Evolutionary conservation across 805 yeast genomes (phyloP), one percentile per base, ranked within the genome.

Genomic region (Candida germanica): DNA sequence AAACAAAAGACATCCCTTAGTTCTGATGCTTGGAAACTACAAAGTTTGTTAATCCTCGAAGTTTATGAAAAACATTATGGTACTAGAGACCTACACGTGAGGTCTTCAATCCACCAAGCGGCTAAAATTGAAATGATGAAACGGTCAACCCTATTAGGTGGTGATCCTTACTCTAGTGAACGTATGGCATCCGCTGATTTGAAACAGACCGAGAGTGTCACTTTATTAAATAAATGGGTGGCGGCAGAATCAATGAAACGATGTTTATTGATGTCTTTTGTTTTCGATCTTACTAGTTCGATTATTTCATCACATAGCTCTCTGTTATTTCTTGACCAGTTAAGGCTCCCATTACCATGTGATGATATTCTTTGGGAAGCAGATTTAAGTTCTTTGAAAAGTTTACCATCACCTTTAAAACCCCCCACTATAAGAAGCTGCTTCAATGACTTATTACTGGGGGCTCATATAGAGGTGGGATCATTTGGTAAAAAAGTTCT

Each of bases 181-280:
- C 24, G 33, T 13, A 10, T 21, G 13, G 11, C 29, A 5, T 14
- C 29, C 13, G 16, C 20, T 3, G 16, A 10, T 11, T 16, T 15
- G 12, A 21, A 36, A 31, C 20, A 33, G 22, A 25, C 31, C n/a
- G 27, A 14, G 3, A 26, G 15, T 36, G 33, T 18, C 18, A 23
- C 14, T 11, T 22, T 30, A 10, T 23, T 29, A 7, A 12, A 35
- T n/a, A 35, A 31, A 21, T 39, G 43, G 39, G 34, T 39, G 15
- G 36, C 31, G 8, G 40, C 39, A 10, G 43, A 39, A 28, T 35
- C 39, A 5, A 30, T 39, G 36, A 39, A 39, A 19, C 12, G 43
- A 18, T 35, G 36, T 28, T 20, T 33, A 11, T 22, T 35, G 4
- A 15, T 35, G 31, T 17, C 39, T 5, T 39, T 39, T 26, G 19